Evolutionary conservation across 495 filamentous ascomycete genomes (phyloP).

Genomic region (Astrothelium subdiscretum): DNA sequence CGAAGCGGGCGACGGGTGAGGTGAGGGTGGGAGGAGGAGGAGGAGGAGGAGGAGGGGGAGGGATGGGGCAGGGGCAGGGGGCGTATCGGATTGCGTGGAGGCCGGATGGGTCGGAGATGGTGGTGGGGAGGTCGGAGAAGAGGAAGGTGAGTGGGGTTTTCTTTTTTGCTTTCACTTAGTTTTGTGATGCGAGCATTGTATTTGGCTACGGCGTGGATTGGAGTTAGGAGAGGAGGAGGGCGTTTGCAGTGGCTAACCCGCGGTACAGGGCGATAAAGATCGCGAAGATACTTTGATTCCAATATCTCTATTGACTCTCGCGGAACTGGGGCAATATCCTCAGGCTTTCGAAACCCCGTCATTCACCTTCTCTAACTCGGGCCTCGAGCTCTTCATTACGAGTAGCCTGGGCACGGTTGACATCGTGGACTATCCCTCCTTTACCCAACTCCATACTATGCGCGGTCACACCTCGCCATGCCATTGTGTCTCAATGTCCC

Average conservation of each 20-base stretch:
- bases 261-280: not conserved
- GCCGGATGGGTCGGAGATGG: conserved; percentile 69
- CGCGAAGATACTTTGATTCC: conserved; percentile 63
- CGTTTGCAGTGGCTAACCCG: too few relatives aligned
- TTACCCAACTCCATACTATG: conserved; percentile 45
- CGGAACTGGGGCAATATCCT: conserved; percentile 48
- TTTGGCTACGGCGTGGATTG: not conserved
- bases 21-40: conserved; percentile 73
- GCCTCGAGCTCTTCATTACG: conserved; percentile 63
- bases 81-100: conserved; percentile 70
- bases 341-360: conserved; percentile 72
- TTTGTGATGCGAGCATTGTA: not conserved
- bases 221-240: too few relatives aligned
- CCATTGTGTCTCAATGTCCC: conserved; percentile 57
- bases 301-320: conserved; percentile 30
- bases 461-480: conserved; percentile 75
- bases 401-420: conserved; percentile 73
- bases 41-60: conserved; percentile 65
- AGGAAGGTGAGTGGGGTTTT: not conserved
- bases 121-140: conserved; percentile 74
- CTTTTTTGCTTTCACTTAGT: not conserved
- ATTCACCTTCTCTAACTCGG: conserved; percentile 67
- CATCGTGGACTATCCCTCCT: conserved; percentile 61
- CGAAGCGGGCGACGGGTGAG: conserved; percentile 64
- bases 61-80: conserved; percentile 53